These are phyloP conservation scores for Spencermartinsiella ligniputridi DNA, from an alignment of 1,139 yeast species.

Conservation along the genomic window DNA sequence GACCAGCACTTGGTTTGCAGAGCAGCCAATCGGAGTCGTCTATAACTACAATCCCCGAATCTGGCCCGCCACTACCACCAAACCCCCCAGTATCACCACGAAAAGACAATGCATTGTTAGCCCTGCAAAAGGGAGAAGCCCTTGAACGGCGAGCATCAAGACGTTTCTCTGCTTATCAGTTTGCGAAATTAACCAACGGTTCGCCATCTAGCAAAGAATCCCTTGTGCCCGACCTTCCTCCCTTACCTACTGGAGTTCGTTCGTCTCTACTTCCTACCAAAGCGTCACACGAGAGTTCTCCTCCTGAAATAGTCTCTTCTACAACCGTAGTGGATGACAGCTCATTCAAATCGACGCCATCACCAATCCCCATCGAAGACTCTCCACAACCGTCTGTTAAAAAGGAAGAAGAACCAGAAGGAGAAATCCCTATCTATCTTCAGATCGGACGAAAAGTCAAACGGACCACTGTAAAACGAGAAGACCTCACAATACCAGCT, in stretches of 20 bases:
- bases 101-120: slow-evolving; percentile 57
- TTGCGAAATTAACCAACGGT: slow-evolving; percentile 65
- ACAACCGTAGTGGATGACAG: slow-evolving; percentile 16
- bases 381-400: background rate
- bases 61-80: slow-evolving; percentile 4
- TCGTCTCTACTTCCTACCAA: slow-evolving; percentile 25
- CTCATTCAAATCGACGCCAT: background rate
- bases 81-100: slow-evolving; percentile 7
- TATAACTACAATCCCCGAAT: slow-evolving; percentile 7
- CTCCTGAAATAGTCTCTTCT: slow-evolving; percentile 27
- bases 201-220: slow-evolving; percentile 20
- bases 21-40: slow-evolving; percentile 9
- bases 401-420: background rate
- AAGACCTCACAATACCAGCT: slow-evolving; percentile 54
- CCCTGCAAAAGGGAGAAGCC: slow-evolving; percentile 74
- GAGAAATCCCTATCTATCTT: slow-evolving; percentile 41
- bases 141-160: slow-evolving; percentile 88
- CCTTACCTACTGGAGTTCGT: slow-evolving; percentile 26
- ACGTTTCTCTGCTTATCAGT: slow-evolving; percentile 89
- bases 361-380: background rate
- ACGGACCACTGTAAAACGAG: slow-evolving; percentile 49
- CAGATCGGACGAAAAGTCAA: slow-evolving; percentile 59
- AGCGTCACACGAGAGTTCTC: slow-evolving; percentile 23
- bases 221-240: slow-evolving; percentile 25
- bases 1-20: slow-evolving; percentile 1